Evolutionary conservation across 176 grass and related monocot species (phyloP).

Genomic region (Otatea glauca): DNA sequence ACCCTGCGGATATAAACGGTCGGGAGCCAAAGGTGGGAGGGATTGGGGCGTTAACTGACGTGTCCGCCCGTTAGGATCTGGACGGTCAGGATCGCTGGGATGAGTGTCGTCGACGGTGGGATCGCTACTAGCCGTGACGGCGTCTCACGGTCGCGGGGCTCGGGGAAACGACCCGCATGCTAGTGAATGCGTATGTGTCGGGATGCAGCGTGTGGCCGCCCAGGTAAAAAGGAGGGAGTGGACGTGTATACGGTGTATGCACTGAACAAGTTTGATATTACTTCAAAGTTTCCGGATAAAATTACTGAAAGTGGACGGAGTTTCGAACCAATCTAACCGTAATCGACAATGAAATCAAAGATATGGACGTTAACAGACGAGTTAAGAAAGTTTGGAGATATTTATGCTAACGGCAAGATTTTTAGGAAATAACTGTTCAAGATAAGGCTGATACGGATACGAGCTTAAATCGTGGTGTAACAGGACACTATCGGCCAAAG

Average conservation of each 20-base stretch:
- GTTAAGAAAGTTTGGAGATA: no score
- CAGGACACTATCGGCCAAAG: no score
- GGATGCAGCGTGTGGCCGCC: not conserved
- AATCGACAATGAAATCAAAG: no score
- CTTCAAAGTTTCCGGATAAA: not conserved
- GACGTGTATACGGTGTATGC: no score
- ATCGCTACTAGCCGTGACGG: not conserved
- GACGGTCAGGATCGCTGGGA: not conserved
- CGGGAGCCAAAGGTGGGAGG: conserved; percentile 32
- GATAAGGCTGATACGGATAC: no score
- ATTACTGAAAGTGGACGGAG: not conserved
- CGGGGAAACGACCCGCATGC: not conserved
- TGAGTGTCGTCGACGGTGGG: not conserved
- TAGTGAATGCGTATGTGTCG: not conserved
- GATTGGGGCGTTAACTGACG: not conserved
- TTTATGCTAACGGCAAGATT: no score
- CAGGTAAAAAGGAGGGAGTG: not conserved
- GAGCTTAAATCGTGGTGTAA: no score
- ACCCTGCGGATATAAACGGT: conserved; percentile 41
- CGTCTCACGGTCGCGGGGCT: not conserved
- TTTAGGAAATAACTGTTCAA: no score
- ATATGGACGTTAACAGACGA: no score
- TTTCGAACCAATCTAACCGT: no score
- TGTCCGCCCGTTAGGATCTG: not conserved
- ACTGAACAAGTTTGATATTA: not conserved